A percentile compares a stretch with the other conserved stretches of the same genome.
Conservation (phyloP, 1,284 basidiomycete genomes). For the Malassezia yamatoensis region DNA sequence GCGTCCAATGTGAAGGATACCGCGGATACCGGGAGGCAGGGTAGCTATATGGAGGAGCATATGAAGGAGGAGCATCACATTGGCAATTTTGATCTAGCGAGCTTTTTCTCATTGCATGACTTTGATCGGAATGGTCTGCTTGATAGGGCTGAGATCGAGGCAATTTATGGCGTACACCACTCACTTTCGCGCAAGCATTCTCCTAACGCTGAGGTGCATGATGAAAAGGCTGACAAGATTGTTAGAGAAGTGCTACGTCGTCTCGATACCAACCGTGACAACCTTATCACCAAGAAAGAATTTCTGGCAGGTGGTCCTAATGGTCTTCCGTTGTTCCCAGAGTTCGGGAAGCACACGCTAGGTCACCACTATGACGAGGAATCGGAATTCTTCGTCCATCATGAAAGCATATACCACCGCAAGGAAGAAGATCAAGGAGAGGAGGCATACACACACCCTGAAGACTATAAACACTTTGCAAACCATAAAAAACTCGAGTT, state of each 20-base stretch:
- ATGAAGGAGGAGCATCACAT: constrained; percentile 49
- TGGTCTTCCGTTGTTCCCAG: constrained; percentile 65
- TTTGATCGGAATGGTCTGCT: constrained; percentile 57
- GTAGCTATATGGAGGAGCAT: constrained; percentile 43
- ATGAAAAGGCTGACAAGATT: constrained; percentile 73
- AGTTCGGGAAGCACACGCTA: constrained; percentile 54
- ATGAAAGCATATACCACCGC: constrained; percentile 71
- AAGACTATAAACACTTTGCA: constrained; percentile 63
- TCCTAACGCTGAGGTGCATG: constrained; percentile 64
- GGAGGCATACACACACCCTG: constrained; percentile 82
- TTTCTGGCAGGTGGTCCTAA: constrained; percentile 67
- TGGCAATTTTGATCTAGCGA: constrained; percentile 45
- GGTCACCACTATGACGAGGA: constrained; percentile 72
- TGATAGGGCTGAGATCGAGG: constrained; percentile 49
- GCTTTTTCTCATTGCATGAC: constrained; percentile 72
- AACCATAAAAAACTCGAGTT: constrained; percentile 79
- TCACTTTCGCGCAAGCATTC: constrained; percentile 79
- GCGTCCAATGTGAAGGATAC: not conserved
- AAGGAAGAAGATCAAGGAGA: constrained; percentile 96
- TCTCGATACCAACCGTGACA: constrained; percentile 72
- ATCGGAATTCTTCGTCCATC: constrained; percentile 48
- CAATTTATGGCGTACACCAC: constrained; percentile 73
- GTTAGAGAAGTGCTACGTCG: constrained; percentile 63
- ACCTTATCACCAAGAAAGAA: constrained; percentile 66
- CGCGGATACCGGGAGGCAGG: not conserved